Base-by-base conservation (phyloP, 345 rosid genomes). In the Carallia brachiata region DNA sequence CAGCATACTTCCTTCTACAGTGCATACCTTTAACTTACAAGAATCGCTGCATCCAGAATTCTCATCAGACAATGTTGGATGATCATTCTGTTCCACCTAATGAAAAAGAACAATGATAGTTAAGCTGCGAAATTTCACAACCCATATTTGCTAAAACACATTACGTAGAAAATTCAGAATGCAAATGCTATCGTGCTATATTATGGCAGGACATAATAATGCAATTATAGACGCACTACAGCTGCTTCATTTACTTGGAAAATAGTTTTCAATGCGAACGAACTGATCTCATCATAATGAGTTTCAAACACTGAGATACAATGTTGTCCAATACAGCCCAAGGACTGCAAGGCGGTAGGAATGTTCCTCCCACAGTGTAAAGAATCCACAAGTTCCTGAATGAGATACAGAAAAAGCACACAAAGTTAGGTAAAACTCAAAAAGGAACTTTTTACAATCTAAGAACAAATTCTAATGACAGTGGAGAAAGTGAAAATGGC, bases 291-390 rank as follows among this genome's bases (percentile, higher is more conserved):
- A 69, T 70, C 80, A 69, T 84, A 80, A 71, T 79, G 81, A 76
- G 73, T 75, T 74, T 87, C 96, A 73, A 81, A 89, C 67, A 81
- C 76, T 48, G 74, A 77, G 67, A 83, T 81, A 67, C 89, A 90
- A 79, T 81, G 81, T 77, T 87, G 95, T 13, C 91, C 84, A 72
- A 86, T 78, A 80, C 95, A 88, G 58, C 96, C 97, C 89, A 94
- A 75, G 62, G 98, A 91, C 78, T 94, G 95, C 84, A 94, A 81
- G 69, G 80, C 80, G 60, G 98, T 90, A 67, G 98, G 90, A 73
- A 83, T 74, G 63, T 91, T 86, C 71, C 34, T 58, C 73, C 93
- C 88, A 56, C 75, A 44, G 66, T 73, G 80, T 68, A 94, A 79
- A 77, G 88, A 85, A 80, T 79, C 79, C 70, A 84, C 83, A 78